Conservation (phyloP, 2,329 filamentous ascomycete species). For the Ophiostoma triangulosporum region DNA sequence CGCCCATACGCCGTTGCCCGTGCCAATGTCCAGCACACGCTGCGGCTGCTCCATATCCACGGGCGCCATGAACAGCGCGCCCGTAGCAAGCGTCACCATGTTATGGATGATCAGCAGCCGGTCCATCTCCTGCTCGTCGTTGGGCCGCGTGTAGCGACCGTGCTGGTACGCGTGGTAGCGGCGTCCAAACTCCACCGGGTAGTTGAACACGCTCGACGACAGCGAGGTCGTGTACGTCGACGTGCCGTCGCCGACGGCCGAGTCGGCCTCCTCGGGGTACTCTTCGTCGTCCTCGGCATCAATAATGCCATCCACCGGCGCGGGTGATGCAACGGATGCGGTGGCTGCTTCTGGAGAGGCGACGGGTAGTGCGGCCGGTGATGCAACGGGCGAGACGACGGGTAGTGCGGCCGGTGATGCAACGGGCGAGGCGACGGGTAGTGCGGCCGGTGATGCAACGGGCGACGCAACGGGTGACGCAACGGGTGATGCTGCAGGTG, state of each 20-base stretch:
- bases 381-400: too few species aligned
- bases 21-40: constrained; percentile 12
- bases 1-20: constrained; percentile 11
- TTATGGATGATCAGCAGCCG: constrained; percentile 10
- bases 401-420: too few species aligned
- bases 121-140: constrained; percentile 20
- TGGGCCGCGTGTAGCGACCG: constrained; percentile 25
- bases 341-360: too few species aligned
- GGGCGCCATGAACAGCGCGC: constrained; percentile 7
- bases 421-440: too few species aligned
- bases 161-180: constrained; percentile 25
- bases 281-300: constrained; percentile 7
- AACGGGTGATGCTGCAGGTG: too few species aligned
- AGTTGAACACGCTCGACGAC: constrained; percentile 18
- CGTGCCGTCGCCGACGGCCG: constrained; percentile 7
- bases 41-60: constrained; percentile 4
- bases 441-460: too few species aligned
- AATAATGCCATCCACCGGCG: constrained; percentile 2
- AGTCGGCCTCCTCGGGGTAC: constrained; percentile 8
- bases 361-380: too few species aligned
- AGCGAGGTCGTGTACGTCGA: constrained; percentile 18
- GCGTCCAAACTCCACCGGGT: constrained; percentile 23
- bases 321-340: background rate
- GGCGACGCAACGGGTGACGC: too few species aligned
- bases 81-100: constrained; percentile 5